phyloP scores from a whole-genome alignment of 1,139 yeast species.

The Scheffersomyces cryptocercus region DNA sequence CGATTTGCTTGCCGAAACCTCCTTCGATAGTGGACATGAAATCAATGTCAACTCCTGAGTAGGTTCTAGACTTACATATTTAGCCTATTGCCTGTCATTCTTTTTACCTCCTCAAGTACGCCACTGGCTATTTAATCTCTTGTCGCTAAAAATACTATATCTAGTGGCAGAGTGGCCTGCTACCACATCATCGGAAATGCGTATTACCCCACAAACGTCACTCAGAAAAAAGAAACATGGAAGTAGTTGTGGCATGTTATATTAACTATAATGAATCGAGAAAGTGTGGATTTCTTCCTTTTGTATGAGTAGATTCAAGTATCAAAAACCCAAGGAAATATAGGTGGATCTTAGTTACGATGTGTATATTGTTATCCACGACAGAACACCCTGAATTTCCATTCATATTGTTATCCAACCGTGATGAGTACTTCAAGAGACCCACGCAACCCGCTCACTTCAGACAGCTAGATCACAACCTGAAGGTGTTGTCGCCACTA shows the following conservation, averaged over 20 bases:
- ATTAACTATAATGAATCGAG: too few species aligned
- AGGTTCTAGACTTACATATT: not conserved
- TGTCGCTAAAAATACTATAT: too few species aligned
- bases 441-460: slow-evolving; percentile 68
- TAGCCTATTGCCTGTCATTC: not conserved
- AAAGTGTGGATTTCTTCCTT: too few species aligned
- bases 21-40: slow-evolving; percentile 18
- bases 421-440: slow-evolving; percentile 81
- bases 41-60: slow-evolving; percentile 7
- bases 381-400: slow-evolving; percentile 66
- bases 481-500: slow-evolving; percentile 61
- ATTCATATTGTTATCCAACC: slow-evolving; percentile 70
- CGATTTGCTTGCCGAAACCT: slow-evolving; percentile 10
- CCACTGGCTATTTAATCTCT: too few species aligned
- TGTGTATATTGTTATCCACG: slow-evolving; percentile 69
- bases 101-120: too few species aligned
- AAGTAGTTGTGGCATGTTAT: too few species aligned
- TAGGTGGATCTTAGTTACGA: slow-evolving; percentile 15
- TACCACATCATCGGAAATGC: too few species aligned
- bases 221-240: not conserved
- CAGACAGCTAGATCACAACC: slow-evolving; percentile 33
- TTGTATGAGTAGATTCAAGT: too few species aligned
- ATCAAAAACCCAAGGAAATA: too few species aligned
- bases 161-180: too few species aligned
- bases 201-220: not conserved